Conservation (phyloP, 192 early-diverging fungal species). For the Thoreauomyces humboldtii region DNA sequence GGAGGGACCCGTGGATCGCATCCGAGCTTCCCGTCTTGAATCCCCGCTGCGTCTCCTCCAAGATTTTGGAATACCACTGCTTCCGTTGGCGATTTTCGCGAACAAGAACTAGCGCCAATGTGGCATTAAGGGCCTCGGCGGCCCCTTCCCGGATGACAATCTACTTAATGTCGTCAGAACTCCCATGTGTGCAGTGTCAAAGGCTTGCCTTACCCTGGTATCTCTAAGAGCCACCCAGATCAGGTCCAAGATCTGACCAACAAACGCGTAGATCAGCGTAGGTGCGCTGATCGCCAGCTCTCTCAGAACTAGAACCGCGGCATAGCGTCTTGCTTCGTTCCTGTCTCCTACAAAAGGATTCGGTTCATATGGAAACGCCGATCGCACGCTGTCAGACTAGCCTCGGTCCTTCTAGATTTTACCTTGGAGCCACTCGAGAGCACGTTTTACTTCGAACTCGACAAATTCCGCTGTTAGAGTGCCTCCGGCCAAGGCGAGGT, state of each 20-base stretch:
- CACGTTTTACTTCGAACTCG: conserved; percentile 78
- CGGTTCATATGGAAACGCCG: too few species aligned
- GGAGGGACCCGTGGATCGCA: conserved; percentile 79
- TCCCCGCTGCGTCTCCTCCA: conserved; percentile 77
- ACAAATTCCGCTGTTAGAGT: conserved; percentile 80
- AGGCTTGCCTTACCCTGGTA: conserved; percentile 43
- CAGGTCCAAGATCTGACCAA: conserved; percentile 76
- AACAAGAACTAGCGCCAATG: conserved; percentile 73
- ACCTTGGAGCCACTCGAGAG: conserved; percentile 84
- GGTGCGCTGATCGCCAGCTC: conserved; percentile 76
- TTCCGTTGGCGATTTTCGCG: conserved; percentile 65
- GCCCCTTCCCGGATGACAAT: conserved; percentile 77
- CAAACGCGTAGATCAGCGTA: conserved; percentile 77
- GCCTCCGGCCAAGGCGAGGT: conserved; percentile 58
- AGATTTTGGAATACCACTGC: conserved; percentile 74
- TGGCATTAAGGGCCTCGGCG: conserved; percentile 74
- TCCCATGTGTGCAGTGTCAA: not conserved
- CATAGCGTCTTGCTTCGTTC: conserved; percentile 74
- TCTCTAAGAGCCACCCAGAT: conserved; percentile 85
- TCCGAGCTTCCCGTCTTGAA: conserved; percentile 70
- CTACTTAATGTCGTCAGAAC: conserved; percentile 21
- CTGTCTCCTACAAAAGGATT: conserved; percentile 56
- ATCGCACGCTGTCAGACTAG: too few species aligned
- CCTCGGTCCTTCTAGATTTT: too few species aligned
- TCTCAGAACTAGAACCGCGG: conserved; percentile 74